phyloP scores from a whole-genome alignment of 805 yeast genomes.

The Ogataea pilisensis region DNA sequence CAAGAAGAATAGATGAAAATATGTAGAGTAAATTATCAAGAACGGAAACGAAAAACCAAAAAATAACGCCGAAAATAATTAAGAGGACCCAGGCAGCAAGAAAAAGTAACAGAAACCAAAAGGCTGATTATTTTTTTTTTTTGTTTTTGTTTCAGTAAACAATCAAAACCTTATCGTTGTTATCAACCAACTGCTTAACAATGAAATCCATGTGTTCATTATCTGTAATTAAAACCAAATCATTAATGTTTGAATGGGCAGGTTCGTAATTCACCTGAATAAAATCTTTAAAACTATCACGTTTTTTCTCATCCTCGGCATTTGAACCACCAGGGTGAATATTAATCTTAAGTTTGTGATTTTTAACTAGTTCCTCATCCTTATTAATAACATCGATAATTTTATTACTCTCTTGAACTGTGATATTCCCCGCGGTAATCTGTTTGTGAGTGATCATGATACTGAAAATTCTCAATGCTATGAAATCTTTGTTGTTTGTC shows the following conservation, averaged over 20 bases:
- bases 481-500: slow-evolving; percentile 15
- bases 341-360: slow-evolving; percentile 9
- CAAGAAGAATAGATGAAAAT: too few species aligned
- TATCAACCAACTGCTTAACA: slow-evolving; percentile 14
- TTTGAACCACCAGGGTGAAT: background rate
- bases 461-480: slow-evolving; percentile 23
- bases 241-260: slow-evolving; percentile 12
- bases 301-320: background rate
- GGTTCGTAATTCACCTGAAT: slow-evolving; percentile 1
- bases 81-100: too few species aligned
- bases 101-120: too few species aligned
- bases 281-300: slow-evolving; percentile 6
- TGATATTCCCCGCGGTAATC: slow-evolving; percentile 8
- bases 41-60: too few species aligned
- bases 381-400: slow-evolving; percentile 7
- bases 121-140: too few species aligned
- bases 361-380: slow-evolving; percentile 5
- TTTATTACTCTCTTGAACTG: slow-evolving; percentile 8
- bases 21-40: too few species aligned
- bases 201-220: slow-evolving; percentile 8
- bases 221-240: slow-evolving; percentile 21
- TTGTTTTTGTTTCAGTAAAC: slow-evolving; percentile 21
- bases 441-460: slow-evolving; percentile 21
- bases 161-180: slow-evolving; percentile 24
- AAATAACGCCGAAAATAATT: too few species aligned